These are phyloP conservation scores for Phaeotremella fagi DNA, from an alignment of 768 basidiomycete species.

Conservation along the genomic window DNA sequence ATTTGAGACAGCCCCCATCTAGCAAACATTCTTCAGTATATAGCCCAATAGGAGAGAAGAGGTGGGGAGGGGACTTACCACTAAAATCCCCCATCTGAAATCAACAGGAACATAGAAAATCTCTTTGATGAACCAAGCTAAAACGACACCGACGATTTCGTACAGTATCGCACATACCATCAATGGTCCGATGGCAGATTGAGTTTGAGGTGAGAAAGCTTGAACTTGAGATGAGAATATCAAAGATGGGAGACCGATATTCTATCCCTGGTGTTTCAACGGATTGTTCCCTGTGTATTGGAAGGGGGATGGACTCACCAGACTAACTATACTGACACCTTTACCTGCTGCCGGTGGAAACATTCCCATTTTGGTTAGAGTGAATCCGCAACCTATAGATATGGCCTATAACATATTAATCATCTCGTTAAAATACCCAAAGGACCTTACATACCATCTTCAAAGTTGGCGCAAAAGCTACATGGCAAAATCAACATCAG, in stretches of 20 bases:
- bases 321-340: conserved; percentile 51
- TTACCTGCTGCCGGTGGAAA: conserved; percentile 51
- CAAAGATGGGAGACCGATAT: conserved; percentile 53
- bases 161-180: conserved; percentile 52
- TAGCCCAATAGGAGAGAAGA: too few species aligned
- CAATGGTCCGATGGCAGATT: conserved; percentile 53
- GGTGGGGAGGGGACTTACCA: conserved; percentile 32
- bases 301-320: conserved; percentile 42
- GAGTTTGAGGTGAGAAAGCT: conserved; percentile 53
- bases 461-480: conserved; percentile 42
- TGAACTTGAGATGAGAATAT: conserved; percentile 55
- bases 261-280: conserved; percentile 34
- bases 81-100: conserved; percentile 54
- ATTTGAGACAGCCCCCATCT: conserved; percentile 51
- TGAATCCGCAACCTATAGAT: conserved; percentile 37
- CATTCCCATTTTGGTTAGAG: conserved; percentile 49
- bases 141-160: conserved; percentile 28
- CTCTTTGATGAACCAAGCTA: conserved; percentile 52
- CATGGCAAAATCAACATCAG: not conserved
- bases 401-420: too few species aligned
- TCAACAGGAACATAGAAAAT: conserved; percentile 55
- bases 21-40: too few species aligned
- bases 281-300: too few species aligned
- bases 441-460: conserved; percentile 30
- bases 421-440: too few species aligned